Evolutionary conservation across 2,329 filamentous ascomycete genomes (phyloP), one percentile per base, ranked within the genome.

Genomic region (Penicillium sp.): DNA sequence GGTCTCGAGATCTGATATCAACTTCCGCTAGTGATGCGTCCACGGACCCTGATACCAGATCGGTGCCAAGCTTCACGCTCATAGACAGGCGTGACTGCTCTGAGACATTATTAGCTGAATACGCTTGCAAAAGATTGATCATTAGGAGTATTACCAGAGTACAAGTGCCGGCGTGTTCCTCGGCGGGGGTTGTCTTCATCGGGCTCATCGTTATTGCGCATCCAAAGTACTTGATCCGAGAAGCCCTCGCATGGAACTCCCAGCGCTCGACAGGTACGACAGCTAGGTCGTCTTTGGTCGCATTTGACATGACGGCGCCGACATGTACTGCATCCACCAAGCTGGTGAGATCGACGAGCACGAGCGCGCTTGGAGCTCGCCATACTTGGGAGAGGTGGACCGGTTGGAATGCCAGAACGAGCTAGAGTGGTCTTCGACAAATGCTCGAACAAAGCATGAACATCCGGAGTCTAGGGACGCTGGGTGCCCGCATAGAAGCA

Each of bases 221-320:
- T 67, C 72, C 71, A 75, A 40, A 66, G 65, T 18, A 75, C 64
- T 24, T 70, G 67, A 52, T 69, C 63, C 6, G 65, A 64, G 43
- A 71, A 73, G 1, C 72, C 71, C 52, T 74, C 71, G 37, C 73
- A 76, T 14, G 57, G 35, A 2, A 73, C 56, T 2, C 70, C 70
- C 7, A 70, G 53, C 11, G 64, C 63, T 9, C 60, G 68, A 55
- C 73, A 75, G 1, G 66, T 74, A 16, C 67, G 61, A 55, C 74
- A 76, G 3, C 61, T 58, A 24, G 74, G 73, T 37, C 67, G 66
- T 56, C 66, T 69, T 51, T 75, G 72, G 49, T 76, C 74, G 54
- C 74, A 76, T 65, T 35, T 73, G 70, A 19, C 69, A 68, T 31
- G 31, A 31, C 31, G 31, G 31, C 31, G 31, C 7, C 31, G 31